A percentile compares a stretch with the other conserved stretches of the same genome.
phyloP scores from a whole-genome alignment of 371 early-diverging fungal genomes.

The Saksenaea oblongispora region DNA sequence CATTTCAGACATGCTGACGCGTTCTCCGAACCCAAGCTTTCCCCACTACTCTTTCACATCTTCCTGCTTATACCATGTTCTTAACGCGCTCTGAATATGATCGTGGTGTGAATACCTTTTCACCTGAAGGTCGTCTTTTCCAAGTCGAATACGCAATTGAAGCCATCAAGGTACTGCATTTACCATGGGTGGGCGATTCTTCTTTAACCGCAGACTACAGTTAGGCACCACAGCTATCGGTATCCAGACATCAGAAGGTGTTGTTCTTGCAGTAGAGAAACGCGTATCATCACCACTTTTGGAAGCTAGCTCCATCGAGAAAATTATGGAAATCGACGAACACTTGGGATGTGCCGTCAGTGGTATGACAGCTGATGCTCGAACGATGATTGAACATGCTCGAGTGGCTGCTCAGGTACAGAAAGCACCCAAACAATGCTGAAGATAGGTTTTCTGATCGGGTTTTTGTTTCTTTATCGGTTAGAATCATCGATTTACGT shows the following conservation, averaged over 20 bases:
- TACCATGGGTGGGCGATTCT: not conserved
- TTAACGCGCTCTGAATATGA: conserved; percentile 93
- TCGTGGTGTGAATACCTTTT: conserved; percentile 98
- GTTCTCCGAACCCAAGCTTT: not conserved
- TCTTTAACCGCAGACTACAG: conserved; percentile 37
- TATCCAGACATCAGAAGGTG: conserved; percentile 92
- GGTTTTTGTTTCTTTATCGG: not conserved
- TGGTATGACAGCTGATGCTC: conserved; percentile 95
- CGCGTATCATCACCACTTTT: conserved; percentile 91
- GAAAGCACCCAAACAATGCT: not conserved
- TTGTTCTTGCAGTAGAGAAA: conserved; percentile 96
- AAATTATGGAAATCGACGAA: conserved; percentile 93
- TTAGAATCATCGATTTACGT: conserved; percentile 93
- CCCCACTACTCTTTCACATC: not conserved
- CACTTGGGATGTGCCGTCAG: conserved; percentile 97
- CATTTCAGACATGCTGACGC: not conserved
- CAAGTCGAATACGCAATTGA: conserved; percentile 99
- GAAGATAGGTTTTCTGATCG: not conserved
- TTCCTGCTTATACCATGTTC: conserved; percentile 54
- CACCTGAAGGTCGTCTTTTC: conserved; percentile 98
- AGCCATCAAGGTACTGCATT: conserved; percentile 88
- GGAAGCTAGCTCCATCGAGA: conserved; percentile 94
- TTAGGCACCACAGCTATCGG: conserved; percentile 97
- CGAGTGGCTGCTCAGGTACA: conserved; percentile 92
- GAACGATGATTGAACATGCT: conserved; percentile 97